Base-by-base conservation (phyloP, 306 rosid species). In the Erythrophleum fordii region DNA sequence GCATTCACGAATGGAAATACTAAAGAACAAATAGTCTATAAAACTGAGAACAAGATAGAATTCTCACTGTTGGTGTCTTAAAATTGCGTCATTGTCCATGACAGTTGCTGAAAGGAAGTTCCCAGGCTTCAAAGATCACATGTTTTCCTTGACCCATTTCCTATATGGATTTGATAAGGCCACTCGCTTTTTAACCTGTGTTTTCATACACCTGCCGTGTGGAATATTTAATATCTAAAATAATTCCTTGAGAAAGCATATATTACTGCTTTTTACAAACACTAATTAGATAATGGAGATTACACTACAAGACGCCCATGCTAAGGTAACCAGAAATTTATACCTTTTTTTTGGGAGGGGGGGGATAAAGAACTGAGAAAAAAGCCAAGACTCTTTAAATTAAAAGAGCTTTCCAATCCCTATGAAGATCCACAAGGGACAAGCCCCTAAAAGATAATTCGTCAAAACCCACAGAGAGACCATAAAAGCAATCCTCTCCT, bases 1-100 rank as follows among this genome's bases (percentile, higher is more conserved):
- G 83, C 76, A 48, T 49, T 79, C 80, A 74, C 13, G 14, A 66
- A 76, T 9, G 45, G 41, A 44, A 28, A 28, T 71, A 51, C 37
- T 9, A 9, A 17, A 56, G 48, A 74, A 75, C 75, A 78, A 22
- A 77, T 46, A 75, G 48, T 67, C 58, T 10, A 44, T 44, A 4
- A 74, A 69, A 51, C 65, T 34, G 29, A 72, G 48, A 41, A 61
- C 53, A 68, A 58, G 59, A 59, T 31, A 85, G 87, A 85, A 44
- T n/a, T 90, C 98, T 94, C 79, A 92, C 98, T 94, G 97, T 85
- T 94, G 98, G 76, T 73, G 86, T 81, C 96, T 90, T 72, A 94
- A 80, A 74, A 89, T 86, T 59, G 90, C 86, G 81, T 94, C 98
- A 77, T 85, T 92, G 65, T 94, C 98, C n/a, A n/a, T n/a, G n/a